These are phyloP conservation scores for Ceratobasidium sp. DNA, from an alignment of 1,284 basidiomycete genomes.

Conservation along the genomic window DNA sequence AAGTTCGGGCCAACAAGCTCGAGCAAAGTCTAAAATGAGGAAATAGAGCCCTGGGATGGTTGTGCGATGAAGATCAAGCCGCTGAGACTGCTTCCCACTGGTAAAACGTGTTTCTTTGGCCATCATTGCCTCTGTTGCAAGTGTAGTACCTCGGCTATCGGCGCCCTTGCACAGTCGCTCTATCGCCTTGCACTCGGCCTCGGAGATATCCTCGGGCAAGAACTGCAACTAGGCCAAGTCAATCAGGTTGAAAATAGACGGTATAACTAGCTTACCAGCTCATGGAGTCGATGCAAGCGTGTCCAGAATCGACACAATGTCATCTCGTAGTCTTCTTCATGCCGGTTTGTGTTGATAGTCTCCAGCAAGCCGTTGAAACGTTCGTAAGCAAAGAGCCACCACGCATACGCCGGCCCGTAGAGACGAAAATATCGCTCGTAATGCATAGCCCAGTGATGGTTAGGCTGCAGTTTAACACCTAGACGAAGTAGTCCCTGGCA, in stretches of 20 bases:
- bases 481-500: conserved; percentile 49
- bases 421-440: conserved; percentile 53
- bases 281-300: conserved; percentile 54
- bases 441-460: conserved; percentile 57
- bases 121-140: conserved; percentile 1
- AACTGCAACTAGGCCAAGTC: not conserved
- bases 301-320: conserved; percentile 52
- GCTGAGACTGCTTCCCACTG: not conserved
- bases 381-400: conserved; percentile 60
- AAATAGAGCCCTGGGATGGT: not conserved
- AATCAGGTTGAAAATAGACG: not conserved
- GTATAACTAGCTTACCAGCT: conserved; percentile 48
- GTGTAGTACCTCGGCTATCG: not conserved
- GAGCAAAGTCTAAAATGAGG: conserved; percentile 42
- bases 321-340: not conserved
- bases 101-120: not conserved
- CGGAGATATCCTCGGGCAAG: not conserved
- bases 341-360: conserved; percentile 55
- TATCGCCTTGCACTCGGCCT: not conserved
- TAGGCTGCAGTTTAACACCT: conserved; percentile 52
- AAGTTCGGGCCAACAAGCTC: conserved; percentile 51
- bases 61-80: not conserved
- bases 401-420: conserved; percentile 58
- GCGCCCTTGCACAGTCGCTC: not conserved
- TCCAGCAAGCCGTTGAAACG: conserved; percentile 58